Evolutionary conservation across 106 monocot species (phyloP).

Genomic region (Triglochin maritima): DNA sequence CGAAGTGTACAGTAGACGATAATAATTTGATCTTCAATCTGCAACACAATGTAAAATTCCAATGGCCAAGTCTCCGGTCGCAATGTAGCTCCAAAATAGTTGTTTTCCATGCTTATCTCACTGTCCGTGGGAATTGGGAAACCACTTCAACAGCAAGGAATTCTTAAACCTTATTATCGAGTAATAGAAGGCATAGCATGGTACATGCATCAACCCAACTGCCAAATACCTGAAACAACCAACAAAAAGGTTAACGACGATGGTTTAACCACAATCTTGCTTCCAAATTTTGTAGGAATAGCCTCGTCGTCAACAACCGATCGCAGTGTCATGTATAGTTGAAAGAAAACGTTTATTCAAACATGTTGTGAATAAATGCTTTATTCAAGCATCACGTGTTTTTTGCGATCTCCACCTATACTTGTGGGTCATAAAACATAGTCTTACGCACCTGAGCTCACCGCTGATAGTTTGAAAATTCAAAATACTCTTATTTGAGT

Average conservation of each 20-base stretch:
- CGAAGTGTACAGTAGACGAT: too few species aligned
- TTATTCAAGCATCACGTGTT: neutral
- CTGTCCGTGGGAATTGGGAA: slow-evolving; percentile 14
- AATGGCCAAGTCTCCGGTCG: neutral
- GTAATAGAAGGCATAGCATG: slow-evolving; percentile 18
- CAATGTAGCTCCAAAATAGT: neutral
- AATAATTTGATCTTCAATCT: too few species aligned
- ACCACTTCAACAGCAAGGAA: slow-evolving; percentile 11
- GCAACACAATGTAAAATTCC: too few species aligned
- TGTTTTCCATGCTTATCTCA: neutral
- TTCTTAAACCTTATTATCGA: slow-evolving; percentile 15
- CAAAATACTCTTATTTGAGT: too few species aligned
- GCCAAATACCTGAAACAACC: slow-evolving; percentile 11
- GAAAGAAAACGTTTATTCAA: too few species aligned
- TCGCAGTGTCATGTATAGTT: too few species aligned
- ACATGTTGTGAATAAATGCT: too few species aligned
- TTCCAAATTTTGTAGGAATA: too few species aligned
- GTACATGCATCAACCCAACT: slow-evolving; percentile 15
- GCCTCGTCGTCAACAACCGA: too few species aligned
- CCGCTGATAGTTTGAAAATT: too few species aligned
- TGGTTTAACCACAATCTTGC: too few species aligned
- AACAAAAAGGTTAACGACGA: neutral
- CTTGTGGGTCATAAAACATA: neutral
- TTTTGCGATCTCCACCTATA: neutral
- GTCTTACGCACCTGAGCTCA: too few species aligned